Percentiles rank a stretch among this genome's conserved stretches.
Conservation (phyloP, 2,329 filamentous ascomycete genomes). For the Proliferodiscus dingleyae region DNA sequence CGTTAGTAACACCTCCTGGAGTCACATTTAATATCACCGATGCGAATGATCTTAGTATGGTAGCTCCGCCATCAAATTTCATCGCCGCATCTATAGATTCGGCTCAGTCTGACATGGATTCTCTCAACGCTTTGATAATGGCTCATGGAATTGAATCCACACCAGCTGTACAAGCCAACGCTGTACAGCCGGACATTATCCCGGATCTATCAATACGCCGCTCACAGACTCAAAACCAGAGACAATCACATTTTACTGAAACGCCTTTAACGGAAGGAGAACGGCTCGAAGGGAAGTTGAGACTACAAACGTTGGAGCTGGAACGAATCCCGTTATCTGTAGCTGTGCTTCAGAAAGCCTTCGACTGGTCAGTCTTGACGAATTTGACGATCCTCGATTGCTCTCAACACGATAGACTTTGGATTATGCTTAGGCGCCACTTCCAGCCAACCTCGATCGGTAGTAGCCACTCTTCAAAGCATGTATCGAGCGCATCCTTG, state of each 20-base stretch:
- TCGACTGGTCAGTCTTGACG: conserved; percentile 71
- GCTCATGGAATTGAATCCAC: conserved; percentile 19
- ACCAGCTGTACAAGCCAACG: conserved; percentile 1
- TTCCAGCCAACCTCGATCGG: conserved; percentile 43
- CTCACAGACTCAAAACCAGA: conserved; percentile 21
- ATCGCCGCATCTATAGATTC: conserved; percentile 3
- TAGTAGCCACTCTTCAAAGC: conserved; percentile 22
- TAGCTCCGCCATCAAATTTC: conserved; percentile 8
- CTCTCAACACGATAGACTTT: conserved; percentile 66
- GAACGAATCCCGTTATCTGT: conserved; percentile 72
- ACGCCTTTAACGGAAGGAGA: conserved; percentile 30
- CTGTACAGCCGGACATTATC: conserved; percentile 8
- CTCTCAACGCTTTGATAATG: conserved; percentile 25
- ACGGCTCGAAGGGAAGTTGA: conserved; percentile 52
- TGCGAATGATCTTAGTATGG: conserved; percentile 14
- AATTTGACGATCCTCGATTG: conserved; percentile 72
- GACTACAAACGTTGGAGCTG: conserved; percentile 67
- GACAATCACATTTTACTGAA: conserved; percentile 24
- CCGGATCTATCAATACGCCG: conserved; percentile 22
- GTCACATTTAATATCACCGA: conserved; percentile 13
- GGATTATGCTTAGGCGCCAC: conserved; percentile 64
- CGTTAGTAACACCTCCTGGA: conserved; percentile 8
- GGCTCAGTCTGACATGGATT: conserved; percentile 25
- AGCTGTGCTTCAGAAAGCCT: conserved; percentile 60
- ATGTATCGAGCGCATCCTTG: conserved; percentile 30